Evolutionary conservation across 179 eudicot species (phyloP).

Genomic region (Beta corolliflora): DNA sequence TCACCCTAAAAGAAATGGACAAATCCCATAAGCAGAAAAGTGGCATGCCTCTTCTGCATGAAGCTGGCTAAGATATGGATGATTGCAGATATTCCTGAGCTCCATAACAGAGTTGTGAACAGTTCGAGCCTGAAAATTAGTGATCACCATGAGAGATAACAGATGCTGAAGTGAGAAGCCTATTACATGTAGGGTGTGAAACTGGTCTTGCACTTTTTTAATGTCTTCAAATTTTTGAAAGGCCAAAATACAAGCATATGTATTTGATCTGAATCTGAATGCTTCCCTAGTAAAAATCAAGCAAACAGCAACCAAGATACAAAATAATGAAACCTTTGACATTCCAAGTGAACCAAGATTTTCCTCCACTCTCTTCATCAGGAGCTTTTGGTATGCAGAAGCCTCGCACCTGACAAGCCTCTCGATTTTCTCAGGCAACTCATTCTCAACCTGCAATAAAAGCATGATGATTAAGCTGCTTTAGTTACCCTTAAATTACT

Average conservation of each 20-base stretch:
- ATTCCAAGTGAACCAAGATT: slow-evolving; percentile 92
- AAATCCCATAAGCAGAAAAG: slow-evolving; percentile 24
- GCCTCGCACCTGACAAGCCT: slow-evolving; percentile 99
- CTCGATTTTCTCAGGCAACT: slow-evolving; percentile 97
- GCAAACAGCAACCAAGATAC: slow-evolving; percentile 6
- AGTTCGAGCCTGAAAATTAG: slow-evolving; percentile 68
- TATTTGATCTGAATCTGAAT: neutral
- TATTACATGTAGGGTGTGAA: neutral
- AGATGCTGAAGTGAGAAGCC: neutral
- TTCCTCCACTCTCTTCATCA: slow-evolving; percentile 99
- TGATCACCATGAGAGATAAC: slow-evolving; percentile 5
- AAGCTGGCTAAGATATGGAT: slow-evolving; percentile 96
- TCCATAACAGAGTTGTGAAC: slow-evolving; percentile 98
- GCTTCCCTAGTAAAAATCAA: neutral
- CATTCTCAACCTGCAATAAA: slow-evolving; percentile 70
- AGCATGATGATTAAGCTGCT: neutral
- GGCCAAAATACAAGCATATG: neutral
- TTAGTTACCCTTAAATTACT: neutral
- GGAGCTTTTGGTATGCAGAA: slow-evolving; percentile 93
- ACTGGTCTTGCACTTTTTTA: neutral
- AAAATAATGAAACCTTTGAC: slow-evolving; percentile 62
- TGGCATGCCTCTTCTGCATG: slow-evolving; percentile 78
- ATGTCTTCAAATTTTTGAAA: neutral
- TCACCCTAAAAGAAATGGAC: neutral
- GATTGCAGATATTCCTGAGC: slow-evolving; percentile 98